Base-by-base conservation (phyloP, 768 basidiomycete species). In the Trametes villosa region DNA sequence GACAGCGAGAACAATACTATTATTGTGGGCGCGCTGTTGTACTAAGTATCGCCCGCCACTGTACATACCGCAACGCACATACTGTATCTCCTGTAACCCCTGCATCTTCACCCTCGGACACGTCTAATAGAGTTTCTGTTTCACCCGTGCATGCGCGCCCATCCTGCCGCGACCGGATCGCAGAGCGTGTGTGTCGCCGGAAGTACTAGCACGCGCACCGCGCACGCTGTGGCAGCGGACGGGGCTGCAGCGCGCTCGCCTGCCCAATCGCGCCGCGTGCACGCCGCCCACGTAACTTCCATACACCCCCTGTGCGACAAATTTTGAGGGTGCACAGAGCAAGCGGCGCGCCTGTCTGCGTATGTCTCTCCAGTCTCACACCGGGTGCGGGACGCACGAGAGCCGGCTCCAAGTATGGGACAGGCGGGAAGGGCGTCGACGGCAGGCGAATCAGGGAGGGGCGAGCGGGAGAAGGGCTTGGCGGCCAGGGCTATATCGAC, bases 31-130 rank as follows among this genome's bases (percentile, higher is more conserved):
- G 45, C 56, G 61, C 40, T n/a, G 53, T 54, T 57, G 53, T 55
- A 59, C 53, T 36, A 49, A 20, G 22, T 38, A 8, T 15, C 31
- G 22, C 31, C 38, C 48, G 29, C 47, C 41, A 61, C 40, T 49
- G 46, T 61, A 56, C 60, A 55, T 56, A 61, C 42, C 47, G 11
- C 54, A 57, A 41, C 46, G 24, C 30, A n/a, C 61, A 52, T 53
- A 55, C 53, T 26, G 33, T 61, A 55, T 33, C 42, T 38, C 36
- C 41, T 56, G 47, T 50, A 48, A 42, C 22, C n/a, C 24, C 36
- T 29, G 9, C 9, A 20, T 26, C 42, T 33, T 6, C 17, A n/a
- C n/a, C 42, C 4, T 47, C 38, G 40, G 24, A 20, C 40, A 50
- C 9, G n/a, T 41, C 41, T 12, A 46, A 59, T 59, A 50, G 57